phyloP scores from a whole-genome alignment of 176 grass and related monocot species.

The Aechmea fasciata region DNA sequence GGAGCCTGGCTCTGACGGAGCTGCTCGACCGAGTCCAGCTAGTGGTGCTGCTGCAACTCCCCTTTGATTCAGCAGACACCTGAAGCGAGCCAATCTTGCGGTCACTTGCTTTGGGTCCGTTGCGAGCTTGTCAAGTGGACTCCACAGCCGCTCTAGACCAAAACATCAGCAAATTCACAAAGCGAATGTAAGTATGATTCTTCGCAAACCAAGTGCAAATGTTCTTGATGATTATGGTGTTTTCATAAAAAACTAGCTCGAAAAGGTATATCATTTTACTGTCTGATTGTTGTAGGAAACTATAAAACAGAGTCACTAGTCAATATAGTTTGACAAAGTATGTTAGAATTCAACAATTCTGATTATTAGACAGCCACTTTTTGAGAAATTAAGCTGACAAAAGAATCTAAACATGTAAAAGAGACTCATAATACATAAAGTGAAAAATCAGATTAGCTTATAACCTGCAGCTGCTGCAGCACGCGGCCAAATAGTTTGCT shows the following conservation, averaged over 20 bases:
- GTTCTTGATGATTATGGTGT: background rate
- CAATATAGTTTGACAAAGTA: no score
- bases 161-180: conserved; percentile 11
- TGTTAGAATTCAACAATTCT: no score
- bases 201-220: background rate
- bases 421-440: background rate
- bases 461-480: conserved; percentile 89
- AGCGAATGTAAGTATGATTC: background rate
- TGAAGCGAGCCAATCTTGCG: conserved; percentile 70
- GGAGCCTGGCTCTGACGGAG: conserved; percentile 58
- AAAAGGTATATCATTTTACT: no score
- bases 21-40: conserved; percentile 35
- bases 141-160: conserved; percentile 74
- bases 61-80: conserved; percentile 91
- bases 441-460: background rate
- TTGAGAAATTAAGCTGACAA: no score
- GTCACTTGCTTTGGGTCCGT: conserved; percentile 45
- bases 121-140: conserved; percentile 47
- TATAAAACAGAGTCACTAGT: no score
- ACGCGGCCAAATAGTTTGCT: conserved; percentile 92
- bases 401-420: background rate
- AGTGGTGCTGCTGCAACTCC: conserved; percentile 75
- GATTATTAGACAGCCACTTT: no score
- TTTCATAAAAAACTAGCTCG: background rate
- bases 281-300: no score